These are phyloP conservation scores for Elsinoe necatrix DNA, from an alignment of 2,329 filamentous ascomycete genomes.

Conservation along the genomic window DNA sequence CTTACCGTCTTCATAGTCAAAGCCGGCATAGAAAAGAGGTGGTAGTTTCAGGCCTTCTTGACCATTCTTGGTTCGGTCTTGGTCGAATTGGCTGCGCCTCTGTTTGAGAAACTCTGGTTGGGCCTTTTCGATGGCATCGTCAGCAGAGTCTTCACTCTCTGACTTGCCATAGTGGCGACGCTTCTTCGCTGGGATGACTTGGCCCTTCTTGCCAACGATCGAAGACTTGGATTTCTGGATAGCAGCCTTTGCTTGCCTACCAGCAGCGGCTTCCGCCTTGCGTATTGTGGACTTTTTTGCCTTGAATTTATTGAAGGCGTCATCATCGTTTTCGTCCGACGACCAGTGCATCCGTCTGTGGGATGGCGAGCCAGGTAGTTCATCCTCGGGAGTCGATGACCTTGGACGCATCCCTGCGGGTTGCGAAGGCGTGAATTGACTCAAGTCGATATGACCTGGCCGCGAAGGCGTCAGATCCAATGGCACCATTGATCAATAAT, in stretches of 20 bases:
- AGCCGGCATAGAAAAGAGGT: conserved; percentile 65
- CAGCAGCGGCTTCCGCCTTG: conserved; percentile 43
- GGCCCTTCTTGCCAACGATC: conserved; percentile 31
- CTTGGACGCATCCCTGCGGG: background rate
- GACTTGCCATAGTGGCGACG: conserved; percentile 15
- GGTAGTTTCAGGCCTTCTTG: conserved; percentile 66
- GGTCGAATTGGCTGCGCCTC: conserved; percentile 62
- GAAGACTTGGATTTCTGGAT: conserved; percentile 32
- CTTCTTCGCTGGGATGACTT: conserved; percentile 17
- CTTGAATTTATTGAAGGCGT: conserved; percentile 56
- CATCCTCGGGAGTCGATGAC: background rate
- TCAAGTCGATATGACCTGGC: conserved; percentile 1
- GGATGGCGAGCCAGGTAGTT: background rate
- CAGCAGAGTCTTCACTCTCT: conserved; percentile 37
- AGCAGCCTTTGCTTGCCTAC: conserved; percentile 41
- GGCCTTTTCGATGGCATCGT: conserved; percentile 48
- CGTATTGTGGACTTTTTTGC: conserved; percentile 48
- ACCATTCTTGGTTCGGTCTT: conserved; percentile 49
- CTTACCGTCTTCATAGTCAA: conserved; percentile 62
- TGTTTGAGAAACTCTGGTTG: conserved; percentile 65
- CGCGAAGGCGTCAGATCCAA: background rate
- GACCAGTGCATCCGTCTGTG: conserved; percentile 15
- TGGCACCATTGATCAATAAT: too few species aligned
- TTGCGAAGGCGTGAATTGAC: background rate
- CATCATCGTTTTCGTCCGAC: conserved; percentile 45